Evolutionary conservation across 176 grass and related monocot species (phyloP).

Genomic region (Oryza rufipogon): DNA sequence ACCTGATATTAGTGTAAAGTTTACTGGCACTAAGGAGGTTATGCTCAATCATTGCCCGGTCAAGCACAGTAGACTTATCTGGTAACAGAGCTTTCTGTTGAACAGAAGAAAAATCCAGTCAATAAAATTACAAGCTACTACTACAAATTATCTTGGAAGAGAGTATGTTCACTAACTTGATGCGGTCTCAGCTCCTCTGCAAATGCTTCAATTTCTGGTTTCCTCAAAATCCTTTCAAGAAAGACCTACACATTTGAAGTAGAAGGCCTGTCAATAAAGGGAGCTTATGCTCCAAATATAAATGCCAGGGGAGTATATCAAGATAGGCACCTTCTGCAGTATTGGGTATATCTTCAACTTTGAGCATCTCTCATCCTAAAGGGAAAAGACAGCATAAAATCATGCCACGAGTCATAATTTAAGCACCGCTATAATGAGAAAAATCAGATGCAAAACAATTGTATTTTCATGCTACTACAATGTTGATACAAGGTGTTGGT

Average conservation of each 20-base stretch:
- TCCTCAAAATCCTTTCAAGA: constrained; percentile 99
- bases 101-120: constrained; percentile 37
- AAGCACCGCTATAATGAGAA: background rate
- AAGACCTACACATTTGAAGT: constrained; percentile 66
- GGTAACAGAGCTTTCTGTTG: constrained; percentile 93
- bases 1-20: constrained; percentile 99
- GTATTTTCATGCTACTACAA: background rate
- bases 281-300: constrained; percentile 6
- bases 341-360: constrained; percentile 99
- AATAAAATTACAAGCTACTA: background rate
- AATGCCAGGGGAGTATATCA: background rate
- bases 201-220: constrained; percentile 99
- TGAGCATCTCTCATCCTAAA: constrained; percentile 97
- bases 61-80: constrained; percentile 95
- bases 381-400: constrained; percentile 27
- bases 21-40: constrained; percentile 97
- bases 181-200: constrained; percentile 91
- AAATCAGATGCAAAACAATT: background rate
- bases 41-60: constrained; percentile 98
- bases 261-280: constrained; percentile 15
- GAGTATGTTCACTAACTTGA: constrained; percentile 53
- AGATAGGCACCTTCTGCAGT: constrained; percentile 78
- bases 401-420: background rate
- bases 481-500: background rate
- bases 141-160: background rate